phyloP scores from a whole-genome alignment of 1,139 yeast species.

The Diutina siamensis region DNA sequence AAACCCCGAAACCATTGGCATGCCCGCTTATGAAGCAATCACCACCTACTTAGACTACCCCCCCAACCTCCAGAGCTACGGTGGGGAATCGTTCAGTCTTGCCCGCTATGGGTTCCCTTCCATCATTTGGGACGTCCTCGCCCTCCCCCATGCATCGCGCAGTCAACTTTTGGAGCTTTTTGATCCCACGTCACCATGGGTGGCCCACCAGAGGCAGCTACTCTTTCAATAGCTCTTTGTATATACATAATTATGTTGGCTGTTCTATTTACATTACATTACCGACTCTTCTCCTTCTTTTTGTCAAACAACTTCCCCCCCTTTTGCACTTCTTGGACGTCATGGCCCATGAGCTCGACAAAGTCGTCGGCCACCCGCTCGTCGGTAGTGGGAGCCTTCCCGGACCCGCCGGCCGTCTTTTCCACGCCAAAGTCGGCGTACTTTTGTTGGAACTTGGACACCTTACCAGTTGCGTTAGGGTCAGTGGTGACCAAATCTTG shows the following conservation, averaged over 20 bases:
- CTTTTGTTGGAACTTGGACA: constrained; percentile 75
- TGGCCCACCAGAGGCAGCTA: neutral
- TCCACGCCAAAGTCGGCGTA: constrained; percentile 40
- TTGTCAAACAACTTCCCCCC: constrained; percentile 52
- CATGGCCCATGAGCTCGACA: constrained; percentile 45
- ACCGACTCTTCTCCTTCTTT: constrained; percentile 26
- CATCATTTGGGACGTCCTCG: neutral
- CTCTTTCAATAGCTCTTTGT: neutral
- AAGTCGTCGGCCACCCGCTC: constrained; percentile 1
- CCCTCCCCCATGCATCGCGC: neutral
- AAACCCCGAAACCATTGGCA: neutral
- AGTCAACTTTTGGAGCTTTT: neutral
- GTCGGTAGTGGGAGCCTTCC: constrained; percentile 8
- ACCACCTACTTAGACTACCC: neutral
- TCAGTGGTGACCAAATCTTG: constrained; percentile 66
- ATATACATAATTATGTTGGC: constrained; percentile 7
- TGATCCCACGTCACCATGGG: neutral
- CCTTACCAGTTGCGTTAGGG: constrained; percentile 74
- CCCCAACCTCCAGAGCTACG: neutral
- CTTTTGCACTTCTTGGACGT: constrained; percentile 48
- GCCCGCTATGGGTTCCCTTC: neutral
- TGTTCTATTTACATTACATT: constrained; percentile 10
- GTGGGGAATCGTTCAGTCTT: neutral
- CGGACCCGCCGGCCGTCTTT: constrained; percentile 13
- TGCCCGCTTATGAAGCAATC: neutral